Conservation (phyloP, 2,329 filamentous ascomycete species). For the Xylaria sp. region DNA sequence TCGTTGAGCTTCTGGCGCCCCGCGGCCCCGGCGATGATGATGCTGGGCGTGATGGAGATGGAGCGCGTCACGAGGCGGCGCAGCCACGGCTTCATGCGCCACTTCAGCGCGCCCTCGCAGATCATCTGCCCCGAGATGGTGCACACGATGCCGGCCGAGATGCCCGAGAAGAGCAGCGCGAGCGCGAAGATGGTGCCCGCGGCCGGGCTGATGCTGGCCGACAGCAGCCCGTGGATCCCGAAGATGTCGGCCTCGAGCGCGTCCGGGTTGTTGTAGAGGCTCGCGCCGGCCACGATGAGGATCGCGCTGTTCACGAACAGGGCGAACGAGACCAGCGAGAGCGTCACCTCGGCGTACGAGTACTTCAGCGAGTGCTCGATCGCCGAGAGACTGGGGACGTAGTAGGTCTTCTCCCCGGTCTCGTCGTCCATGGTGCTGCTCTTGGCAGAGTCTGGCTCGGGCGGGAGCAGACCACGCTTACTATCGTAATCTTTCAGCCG, state of each 20-base stretch:
- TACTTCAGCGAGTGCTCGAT: conserved; percentile 75
- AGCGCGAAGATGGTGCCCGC: conserved; percentile 85
- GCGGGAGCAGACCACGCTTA: conserved; percentile 56
- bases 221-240: conserved; percentile 75
- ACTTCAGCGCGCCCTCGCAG: conserved; percentile 77
- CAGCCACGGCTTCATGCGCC: conserved; percentile 76
- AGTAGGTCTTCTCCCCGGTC: conserved; percentile 53
- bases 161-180: conserved; percentile 76
- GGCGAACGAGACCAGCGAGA: conserved; percentile 80
- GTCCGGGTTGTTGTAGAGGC: conserved; percentile 65
- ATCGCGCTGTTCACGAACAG: conserved; percentile 85
- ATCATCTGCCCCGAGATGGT: conserved; percentile 92
- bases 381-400: conserved; percentile 72
- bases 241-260: conserved; percentile 78
- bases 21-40: conserved; percentile 80
- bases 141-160: conserved; percentile 83
- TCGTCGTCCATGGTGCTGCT: conserved; percentile 32
- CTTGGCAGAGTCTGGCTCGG: conserved; percentile 33
- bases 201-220: conserved; percentile 67
- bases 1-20: conserved; percentile 70
- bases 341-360: conserved; percentile 68
- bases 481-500: conserved; percentile 66
- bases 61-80: conserved; percentile 75
- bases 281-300: conserved; percentile 78
- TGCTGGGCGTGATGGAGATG: conserved; percentile 80